Conservation (phyloP, 441 rosid genomes). For the Jatropha podagrica region DNA sequence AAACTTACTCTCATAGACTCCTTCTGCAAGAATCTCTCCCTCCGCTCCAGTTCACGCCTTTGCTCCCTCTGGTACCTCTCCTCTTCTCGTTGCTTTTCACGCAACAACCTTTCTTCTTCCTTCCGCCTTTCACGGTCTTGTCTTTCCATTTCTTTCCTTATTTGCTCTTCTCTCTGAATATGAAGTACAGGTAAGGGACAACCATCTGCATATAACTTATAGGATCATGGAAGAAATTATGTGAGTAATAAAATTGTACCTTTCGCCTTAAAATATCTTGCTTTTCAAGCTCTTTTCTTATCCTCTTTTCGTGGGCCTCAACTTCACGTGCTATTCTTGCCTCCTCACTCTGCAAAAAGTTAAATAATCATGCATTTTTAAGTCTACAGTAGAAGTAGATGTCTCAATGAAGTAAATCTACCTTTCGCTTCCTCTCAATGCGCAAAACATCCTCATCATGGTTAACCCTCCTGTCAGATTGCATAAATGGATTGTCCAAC, state of each 20-base stretch:
- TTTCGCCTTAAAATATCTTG: conserved; percentile 82
- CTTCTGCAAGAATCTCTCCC: conserved; percentile 84
- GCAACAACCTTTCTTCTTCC: conserved; percentile 86
- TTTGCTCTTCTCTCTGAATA: conserved; percentile 83
- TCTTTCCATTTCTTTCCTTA: conserved; percentile 91
- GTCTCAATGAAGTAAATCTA: conserved; percentile 24
- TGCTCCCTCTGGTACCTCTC: conserved; percentile 87
- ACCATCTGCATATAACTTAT: conserved; percentile 17
- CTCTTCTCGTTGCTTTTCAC: conserved; percentile 93
- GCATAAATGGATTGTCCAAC: conserved; percentile 46
- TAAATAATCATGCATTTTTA: conserved; percentile 12
- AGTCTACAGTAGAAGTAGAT: not conserved
- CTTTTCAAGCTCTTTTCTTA: conserved; percentile 84
- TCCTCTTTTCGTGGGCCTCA: conserved; percentile 85
- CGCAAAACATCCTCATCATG: conserved; percentile 55
- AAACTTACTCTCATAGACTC: conserved; percentile 71
- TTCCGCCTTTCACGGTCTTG: conserved; percentile 90
- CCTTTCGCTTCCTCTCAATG: conserved; percentile 78
- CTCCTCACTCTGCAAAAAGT: conserved; percentile 66
- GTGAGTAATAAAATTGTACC: conserved; percentile 40
- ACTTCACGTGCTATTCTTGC: conserved; percentile 81
- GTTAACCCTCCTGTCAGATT: conserved; percentile 51
- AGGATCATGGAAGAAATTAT: conserved; percentile 17
- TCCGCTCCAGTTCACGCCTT: conserved; percentile 83
- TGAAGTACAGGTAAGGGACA: conserved; percentile 14